phyloP scores from a whole-genome alignment of 768 basidiomycete species.

The Naganishia onofrii region DNA sequence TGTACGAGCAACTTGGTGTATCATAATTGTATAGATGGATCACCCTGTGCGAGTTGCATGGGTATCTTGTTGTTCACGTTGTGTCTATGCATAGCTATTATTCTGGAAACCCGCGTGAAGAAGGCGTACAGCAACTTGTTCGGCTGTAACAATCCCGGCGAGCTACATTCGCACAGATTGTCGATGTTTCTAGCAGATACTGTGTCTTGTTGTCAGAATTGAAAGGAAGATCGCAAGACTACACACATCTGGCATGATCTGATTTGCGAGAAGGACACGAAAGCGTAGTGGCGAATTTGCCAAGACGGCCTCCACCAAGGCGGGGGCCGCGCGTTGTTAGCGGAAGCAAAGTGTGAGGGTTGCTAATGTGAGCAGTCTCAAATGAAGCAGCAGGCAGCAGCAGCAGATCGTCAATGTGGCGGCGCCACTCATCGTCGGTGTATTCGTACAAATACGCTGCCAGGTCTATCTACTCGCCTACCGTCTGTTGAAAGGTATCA shows the following conservation, averaged over 20 bases:
- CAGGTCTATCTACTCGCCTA: too few relatives aligned
- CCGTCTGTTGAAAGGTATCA: too few relatives aligned
- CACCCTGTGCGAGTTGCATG: neutral
- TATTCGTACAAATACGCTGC: neutral
- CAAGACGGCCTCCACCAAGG: neutral
- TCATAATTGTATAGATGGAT: constrained; percentile 21
- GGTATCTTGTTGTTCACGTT: constrained; percentile 24
- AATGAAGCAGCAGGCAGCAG: neutral
- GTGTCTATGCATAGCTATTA: constrained; percentile 17
- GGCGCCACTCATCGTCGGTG: neutral
- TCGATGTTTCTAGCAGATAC: too few relatives aligned
- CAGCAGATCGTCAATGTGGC: neutral
- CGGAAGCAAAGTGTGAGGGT: neutral
- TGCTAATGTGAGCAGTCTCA: neutral
- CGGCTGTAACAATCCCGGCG: too few relatives aligned
- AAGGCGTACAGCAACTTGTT: neutral
- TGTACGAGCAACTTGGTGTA: constrained; percentile 24
- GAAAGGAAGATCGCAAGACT: too few relatives aligned
- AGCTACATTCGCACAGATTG: too few relatives aligned
- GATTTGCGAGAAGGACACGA: constrained; percentile 1
- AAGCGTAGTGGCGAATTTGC: constrained; percentile 2
- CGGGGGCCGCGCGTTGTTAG: constrained; percentile 4
- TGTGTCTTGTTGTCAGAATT: too few relatives aligned
- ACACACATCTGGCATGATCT: too few relatives aligned
- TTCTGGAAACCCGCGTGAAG: neutral